These are phyloP conservation scores for Turnera subulata DNA, from an alignment of 345 rosid genomes.

Conservation along the genomic window DNA sequence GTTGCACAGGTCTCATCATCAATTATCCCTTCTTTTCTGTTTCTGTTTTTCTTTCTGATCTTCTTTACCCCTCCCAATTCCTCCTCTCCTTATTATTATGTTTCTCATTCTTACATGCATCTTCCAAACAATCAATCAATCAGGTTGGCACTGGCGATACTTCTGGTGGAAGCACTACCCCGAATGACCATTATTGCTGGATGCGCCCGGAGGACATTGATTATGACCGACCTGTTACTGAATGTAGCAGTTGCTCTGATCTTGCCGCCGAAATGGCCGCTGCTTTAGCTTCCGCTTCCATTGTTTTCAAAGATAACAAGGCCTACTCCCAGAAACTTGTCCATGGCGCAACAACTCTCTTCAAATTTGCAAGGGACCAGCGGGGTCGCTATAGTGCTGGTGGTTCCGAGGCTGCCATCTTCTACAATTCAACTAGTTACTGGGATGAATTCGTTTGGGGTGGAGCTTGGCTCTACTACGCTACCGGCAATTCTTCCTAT, in stretches of 20 bases:
- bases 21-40: too few species aligned
- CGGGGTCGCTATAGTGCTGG: constrained; percentile 86
- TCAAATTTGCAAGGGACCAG: constrained; percentile 59
- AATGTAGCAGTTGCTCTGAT: constrained; percentile 80
- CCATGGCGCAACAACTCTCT: constrained; percentile 79
- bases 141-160: constrained; percentile 95
- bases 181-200: constrained; percentile 97
- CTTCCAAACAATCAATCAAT: too few species aligned
- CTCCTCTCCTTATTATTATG: too few species aligned
- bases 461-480: constrained; percentile 90
- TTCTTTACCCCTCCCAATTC: too few species aligned
- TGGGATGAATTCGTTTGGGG: constrained; percentile 98
- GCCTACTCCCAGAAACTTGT: constrained; percentile 92
- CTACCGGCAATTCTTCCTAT: constrained; percentile 79
- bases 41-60: too few species aligned
- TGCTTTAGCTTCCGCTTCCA: constrained; percentile 88
- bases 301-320: constrained; percentile 90
- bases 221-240: constrained; percentile 58
- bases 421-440: constrained; percentile 81
- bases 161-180: constrained; percentile 59
- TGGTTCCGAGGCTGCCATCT: constrained; percentile 48
- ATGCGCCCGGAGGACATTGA: constrained; percentile 99
- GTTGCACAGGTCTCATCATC: constrained; percentile 57
- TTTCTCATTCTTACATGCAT: too few species aligned
- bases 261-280: constrained; percentile 99